Evolutionary conservation across 78 protist genomes (phyloP).

Genomic region (Planoprotostelium fungivorum): DNA sequence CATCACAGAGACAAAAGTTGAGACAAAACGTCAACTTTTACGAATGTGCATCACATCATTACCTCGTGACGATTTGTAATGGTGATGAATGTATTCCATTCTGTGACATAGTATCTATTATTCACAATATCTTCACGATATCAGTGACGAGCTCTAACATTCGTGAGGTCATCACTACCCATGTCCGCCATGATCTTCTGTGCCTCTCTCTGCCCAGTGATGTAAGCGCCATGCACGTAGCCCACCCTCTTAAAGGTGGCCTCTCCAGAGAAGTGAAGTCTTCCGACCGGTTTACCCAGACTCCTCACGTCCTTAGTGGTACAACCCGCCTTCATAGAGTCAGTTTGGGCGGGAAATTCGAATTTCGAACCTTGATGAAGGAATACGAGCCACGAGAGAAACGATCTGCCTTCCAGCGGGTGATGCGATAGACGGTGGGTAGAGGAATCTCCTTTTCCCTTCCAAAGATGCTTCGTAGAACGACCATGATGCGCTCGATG

Average conservation of each 20-base stretch:
- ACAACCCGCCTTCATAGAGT: not conserved
- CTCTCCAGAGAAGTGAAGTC: not conserved
- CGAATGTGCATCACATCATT: too few species aligned
- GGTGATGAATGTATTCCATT: too few species aligned
- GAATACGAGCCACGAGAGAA: not conserved
- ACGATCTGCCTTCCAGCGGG: not conserved
- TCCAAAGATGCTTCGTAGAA: not conserved
- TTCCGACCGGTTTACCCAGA: not conserved
- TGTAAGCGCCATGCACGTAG: not conserved
- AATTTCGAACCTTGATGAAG: not conserved
- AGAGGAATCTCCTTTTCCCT: not conserved
- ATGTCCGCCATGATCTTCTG: not conserved
- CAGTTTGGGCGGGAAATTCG: too few species aligned
- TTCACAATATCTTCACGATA: too few species aligned
- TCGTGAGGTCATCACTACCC: too few species aligned
- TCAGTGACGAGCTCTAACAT: too few species aligned
- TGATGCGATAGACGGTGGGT: not conserved
- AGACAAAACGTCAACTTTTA: too few species aligned
- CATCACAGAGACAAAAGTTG: too few species aligned
- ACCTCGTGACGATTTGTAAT: too few species aligned
- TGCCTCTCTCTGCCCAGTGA: not conserved
- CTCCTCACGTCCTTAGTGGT: not conserved
- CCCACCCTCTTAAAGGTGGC: not conserved
- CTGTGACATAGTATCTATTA: too few species aligned
- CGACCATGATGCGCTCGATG: conserved; percentile 1